Base-by-base conservation (phyloP, 306 rosid species). In the Crotalaria pallida region DNA sequence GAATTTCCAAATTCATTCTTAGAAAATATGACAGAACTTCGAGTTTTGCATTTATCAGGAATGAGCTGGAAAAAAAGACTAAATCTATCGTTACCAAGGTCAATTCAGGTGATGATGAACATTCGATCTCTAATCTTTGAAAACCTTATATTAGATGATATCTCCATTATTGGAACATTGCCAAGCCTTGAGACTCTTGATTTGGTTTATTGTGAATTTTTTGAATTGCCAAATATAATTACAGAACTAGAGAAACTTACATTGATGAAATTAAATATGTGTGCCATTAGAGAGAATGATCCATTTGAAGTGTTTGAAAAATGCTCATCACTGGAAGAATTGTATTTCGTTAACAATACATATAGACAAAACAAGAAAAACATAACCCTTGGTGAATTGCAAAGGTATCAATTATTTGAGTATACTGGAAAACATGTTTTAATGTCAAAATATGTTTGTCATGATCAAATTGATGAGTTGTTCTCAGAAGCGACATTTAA, bases 401-500 rank as follows among this genome's bases (percentile, higher is more conserved):
- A 65, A 27, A 74, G 67, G 58, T 74, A 65, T 47, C 40, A 10
- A 11, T 43, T 70, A n/a, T n/a, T n/a, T n/a, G n/a, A n/a, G 31
- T 5, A 27, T 2, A 3, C n/a, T n/a, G 31, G 4, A 27, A 12
- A 5, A 8, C 7, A 6, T n/a, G 27, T 18, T 1, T 29, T 9
- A 7, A 23, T 11, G 1, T 1, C 43, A 10, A 44, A 19, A 44
- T 2, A 2, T 63, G 17, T 63, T 12, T 6, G 3, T 41, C 5
- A 21, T 5, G 0, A 1, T 6, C 2, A 44, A 1, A 22, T 43
- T 40, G 48, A 59, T 17, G 53, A 33, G 22, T 6, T 6, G 1
- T 0, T 23, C 16, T 61, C 67, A 10, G 13, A 17, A 61, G 44
- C 22, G 16, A 6, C 29, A 38, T n/a, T n/a, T n/a, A n/a, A n/a